Evolutionary conservation across 2,329 filamentous ascomycete species (phyloP).

Genomic region (Drechslerella coelobrocha): DNA sequence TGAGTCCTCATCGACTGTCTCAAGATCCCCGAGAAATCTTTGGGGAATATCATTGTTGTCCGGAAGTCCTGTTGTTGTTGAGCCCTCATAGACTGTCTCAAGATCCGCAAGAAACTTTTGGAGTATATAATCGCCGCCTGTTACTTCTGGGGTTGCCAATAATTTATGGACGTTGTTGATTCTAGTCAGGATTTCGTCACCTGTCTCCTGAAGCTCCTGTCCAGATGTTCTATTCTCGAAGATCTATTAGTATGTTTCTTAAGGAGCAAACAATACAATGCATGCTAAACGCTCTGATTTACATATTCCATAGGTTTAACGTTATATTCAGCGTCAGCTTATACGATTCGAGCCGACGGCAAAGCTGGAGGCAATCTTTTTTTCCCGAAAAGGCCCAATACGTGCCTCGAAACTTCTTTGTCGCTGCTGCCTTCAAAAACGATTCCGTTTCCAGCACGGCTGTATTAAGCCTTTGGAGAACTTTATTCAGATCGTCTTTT

Average conservation of each 20-base stretch:
- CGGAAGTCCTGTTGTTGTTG: no score
- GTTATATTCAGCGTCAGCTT: conserved; percentile 18
- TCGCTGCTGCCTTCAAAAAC: conserved; percentile 3
- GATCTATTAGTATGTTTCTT: neutral
- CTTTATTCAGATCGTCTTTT: conserved; percentile 10
- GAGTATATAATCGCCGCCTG: conserved; percentile 9
- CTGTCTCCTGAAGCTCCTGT: neutral
- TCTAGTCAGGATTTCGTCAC: conserved; percentile 6
- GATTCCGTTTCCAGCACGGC: conserved; percentile 14
- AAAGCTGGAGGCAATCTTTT: conserved; percentile 9
- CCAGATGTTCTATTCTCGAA: conserved; percentile 11
- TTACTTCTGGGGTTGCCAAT: neutral
- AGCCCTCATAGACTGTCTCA: conserved; percentile 20
- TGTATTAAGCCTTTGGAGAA: conserved; percentile 9
- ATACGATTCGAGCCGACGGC: conserved; percentile 10
- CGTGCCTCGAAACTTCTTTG: conserved; percentile 6
- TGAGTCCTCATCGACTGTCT: no score
- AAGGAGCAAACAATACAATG: neutral
- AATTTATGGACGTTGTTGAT: conserved; percentile 11
- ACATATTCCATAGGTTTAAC: conserved; percentile 3
- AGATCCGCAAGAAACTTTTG: conserved; percentile 12
- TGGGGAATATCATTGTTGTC: no score
- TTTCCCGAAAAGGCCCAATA: conserved; percentile 16
- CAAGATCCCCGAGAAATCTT: no score
- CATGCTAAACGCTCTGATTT: neutral